Evolutionary conservation across 345 rosid genomes (phyloP).

Genomic region (Theobroma cacao): DNA sequence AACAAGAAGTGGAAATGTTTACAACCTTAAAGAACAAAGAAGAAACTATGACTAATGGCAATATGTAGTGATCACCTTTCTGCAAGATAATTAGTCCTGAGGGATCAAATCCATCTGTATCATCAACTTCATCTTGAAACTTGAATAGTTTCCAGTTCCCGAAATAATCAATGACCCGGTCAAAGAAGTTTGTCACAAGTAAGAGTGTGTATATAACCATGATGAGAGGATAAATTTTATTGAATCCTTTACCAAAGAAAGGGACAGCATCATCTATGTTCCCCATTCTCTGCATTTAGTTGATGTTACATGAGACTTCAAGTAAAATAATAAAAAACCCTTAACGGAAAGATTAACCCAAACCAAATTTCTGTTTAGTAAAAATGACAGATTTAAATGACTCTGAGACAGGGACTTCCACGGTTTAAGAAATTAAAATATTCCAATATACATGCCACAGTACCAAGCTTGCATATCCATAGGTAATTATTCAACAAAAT

Average conservation of each 20-base stretch:
- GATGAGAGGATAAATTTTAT: constrained; percentile 72
- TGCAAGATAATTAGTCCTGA: constrained; percentile 67
- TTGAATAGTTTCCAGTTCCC: constrained; percentile 69
- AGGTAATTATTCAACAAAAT: background rate
- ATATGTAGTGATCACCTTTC: constrained; percentile 38
- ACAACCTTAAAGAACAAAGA: background rate
- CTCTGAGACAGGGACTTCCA: background rate
- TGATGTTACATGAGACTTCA: background rate
- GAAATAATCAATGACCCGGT: constrained; percentile 57
- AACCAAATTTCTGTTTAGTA: background rate
- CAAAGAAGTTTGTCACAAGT: constrained; percentile 66
- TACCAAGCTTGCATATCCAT: background rate
- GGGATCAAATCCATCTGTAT: constrained; percentile 63
- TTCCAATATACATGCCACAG: background rate
- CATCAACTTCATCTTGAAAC: constrained; percentile 54
- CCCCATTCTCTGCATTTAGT: constrained; percentile 66
- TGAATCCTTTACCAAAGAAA: constrained; percentile 58
- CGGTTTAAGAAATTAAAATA: background rate
- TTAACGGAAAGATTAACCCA: background rate
- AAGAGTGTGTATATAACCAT: constrained; percentile 70
- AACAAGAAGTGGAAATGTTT: background rate
- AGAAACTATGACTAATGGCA: background rate
- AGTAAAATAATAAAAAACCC: background rate
- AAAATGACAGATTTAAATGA: background rate
- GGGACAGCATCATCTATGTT: constrained; percentile 63